Conservation (phyloP, 495 filamentous ascomycete genomes). For the Hypomontagnella monticulosa region DNA sequence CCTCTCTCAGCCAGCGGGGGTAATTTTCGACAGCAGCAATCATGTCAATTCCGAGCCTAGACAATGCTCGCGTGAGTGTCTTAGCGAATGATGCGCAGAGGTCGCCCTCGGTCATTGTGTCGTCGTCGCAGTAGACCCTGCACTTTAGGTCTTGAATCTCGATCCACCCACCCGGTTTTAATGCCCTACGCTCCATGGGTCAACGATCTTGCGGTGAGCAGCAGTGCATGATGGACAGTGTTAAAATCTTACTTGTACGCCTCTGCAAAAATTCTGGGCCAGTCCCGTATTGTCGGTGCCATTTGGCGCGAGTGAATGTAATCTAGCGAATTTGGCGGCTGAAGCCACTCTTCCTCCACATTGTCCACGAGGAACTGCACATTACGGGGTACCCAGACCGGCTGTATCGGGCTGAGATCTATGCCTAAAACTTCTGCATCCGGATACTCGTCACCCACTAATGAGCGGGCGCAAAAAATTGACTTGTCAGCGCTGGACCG, state of each 20-base stretch:
- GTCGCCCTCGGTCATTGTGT: constrained; percentile 46
- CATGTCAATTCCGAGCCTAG: constrained; percentile 52
- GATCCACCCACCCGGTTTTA: constrained; percentile 62
- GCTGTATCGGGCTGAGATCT: constrained; percentile 69
- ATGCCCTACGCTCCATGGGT: constrained; percentile 35
- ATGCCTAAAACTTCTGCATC: constrained; percentile 62
- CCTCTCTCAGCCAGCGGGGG: constrained; percentile 58
- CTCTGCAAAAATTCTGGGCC: constrained; percentile 50
- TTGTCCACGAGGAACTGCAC: constrained; percentile 67
- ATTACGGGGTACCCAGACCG: constrained; percentile 62
- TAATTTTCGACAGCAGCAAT: constrained; percentile 57
- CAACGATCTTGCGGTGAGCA: constrained; percentile 10
- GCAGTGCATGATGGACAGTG: neutral
- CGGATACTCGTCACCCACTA: constrained; percentile 61
- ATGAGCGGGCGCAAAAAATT: constrained; percentile 10
- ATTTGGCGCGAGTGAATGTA: constrained; percentile 62
- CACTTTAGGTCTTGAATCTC: constrained; percentile 61
- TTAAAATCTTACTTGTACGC: constrained; percentile 48
- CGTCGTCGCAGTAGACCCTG: constrained; percentile 54
- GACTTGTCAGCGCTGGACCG: constrained; percentile 16
- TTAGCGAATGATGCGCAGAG: constrained; percentile 43
- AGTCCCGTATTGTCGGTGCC: constrained; percentile 60
- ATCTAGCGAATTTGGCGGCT: constrained; percentile 56
- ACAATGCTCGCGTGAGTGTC: constrained; percentile 43
- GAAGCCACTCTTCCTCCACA: constrained; percentile 62